Conservation (phyloP, 345 rosid species). For the Limnanthes douglasii region DNA sequence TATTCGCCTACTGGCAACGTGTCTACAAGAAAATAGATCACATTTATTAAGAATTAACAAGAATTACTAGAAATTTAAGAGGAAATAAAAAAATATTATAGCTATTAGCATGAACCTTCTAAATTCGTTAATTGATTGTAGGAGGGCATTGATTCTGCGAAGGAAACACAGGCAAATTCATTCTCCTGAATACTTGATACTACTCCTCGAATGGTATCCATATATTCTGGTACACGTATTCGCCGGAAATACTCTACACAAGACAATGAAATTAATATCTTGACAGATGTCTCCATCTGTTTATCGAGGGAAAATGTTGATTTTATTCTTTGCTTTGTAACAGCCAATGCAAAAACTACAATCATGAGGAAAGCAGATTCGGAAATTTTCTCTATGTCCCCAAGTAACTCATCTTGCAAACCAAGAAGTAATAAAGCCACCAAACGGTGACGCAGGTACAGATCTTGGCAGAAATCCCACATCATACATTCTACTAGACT, state of each 20-base stretch:
- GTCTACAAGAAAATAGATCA: conserved; percentile 4
- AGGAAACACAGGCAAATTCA: conserved; percentile 47
- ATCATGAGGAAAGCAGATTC: conserved; percentile 93
- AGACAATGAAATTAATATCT: conserved; percentile 56
- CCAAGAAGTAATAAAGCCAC: conserved; percentile 50
- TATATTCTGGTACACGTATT: conserved; percentile 74
- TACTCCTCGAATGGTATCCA: conserved; percentile 68
- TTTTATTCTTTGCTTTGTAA: conserved; percentile 48
- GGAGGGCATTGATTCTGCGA: conserved; percentile 66
- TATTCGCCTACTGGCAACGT: conserved; percentile 32
- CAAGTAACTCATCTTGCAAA: conserved; percentile 34
- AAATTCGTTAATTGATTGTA: conserved; percentile 53
- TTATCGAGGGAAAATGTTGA: conserved; percentile 30
- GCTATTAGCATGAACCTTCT: conserved; percentile 28
- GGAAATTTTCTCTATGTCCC: conserved; percentile 62
- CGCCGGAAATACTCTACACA: conserved; percentile 80
- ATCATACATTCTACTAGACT: conserved; percentile 43
- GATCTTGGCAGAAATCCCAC: conserved; percentile 66
- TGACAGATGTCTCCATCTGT: conserved; percentile 55
- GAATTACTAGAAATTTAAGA: conserved; percentile 4
- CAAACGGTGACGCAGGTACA: conserved; percentile 56
- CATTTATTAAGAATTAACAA: background rate
- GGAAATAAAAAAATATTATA: background rate
- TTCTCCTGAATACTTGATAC: conserved; percentile 66
- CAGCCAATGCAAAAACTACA: conserved; percentile 61